Base-by-base conservation (phyloP, 306 rosid species). In the Citrullus amarus region DNA sequence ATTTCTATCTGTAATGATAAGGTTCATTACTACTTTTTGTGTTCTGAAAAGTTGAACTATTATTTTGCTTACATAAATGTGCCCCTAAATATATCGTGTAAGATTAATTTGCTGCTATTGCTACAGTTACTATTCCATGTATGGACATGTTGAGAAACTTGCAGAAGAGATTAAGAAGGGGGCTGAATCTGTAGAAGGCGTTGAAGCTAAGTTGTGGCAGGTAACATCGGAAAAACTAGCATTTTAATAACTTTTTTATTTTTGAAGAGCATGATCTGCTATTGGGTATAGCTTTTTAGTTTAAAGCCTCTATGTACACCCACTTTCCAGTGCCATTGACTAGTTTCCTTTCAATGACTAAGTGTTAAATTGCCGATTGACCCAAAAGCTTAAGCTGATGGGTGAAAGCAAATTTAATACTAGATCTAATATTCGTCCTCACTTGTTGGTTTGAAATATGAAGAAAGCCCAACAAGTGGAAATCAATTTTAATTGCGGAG, bases 161-260 rank as follows among this genome's bases (percentile, higher is more conserved):
- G 98, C 97, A 18, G 91, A 94, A 78, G 93, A 92, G 81, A 92
- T 94, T 46, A 90, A 83, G 88, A 92, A 90, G 76, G 98, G 98
- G 15, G 97, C 97, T 78, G 81, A 93, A 69, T 90, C 98, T 39
- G 85, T 94, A 20, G 96, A 94, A 89, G 98, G 96, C 22, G 94
- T 94, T 53, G 97, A 94, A 80, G 97, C 89, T 84, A 83, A 88
- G 83, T 81, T 94, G 71, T 93, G 97, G 97, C 97, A 94, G 94
- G 98, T 88, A 77, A 57, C 81, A 66, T 78, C 13, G 54, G 59
- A 7, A 48, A 72, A 39, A 28, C 61, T 66, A 17, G 17, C 28
- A 65, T 66, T 69, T 39, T n/a, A 43, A 43, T n/a, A 69, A 69
- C 36, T 1, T 20, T 41, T 36, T 76, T 0, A 22, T 22, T 22